Evolutionary conservation across 2,329 filamentous ascomycete genomes (phyloP), one percentile per base, ranked within the genome.

Genomic region (Penicillium sp.): DNA sequence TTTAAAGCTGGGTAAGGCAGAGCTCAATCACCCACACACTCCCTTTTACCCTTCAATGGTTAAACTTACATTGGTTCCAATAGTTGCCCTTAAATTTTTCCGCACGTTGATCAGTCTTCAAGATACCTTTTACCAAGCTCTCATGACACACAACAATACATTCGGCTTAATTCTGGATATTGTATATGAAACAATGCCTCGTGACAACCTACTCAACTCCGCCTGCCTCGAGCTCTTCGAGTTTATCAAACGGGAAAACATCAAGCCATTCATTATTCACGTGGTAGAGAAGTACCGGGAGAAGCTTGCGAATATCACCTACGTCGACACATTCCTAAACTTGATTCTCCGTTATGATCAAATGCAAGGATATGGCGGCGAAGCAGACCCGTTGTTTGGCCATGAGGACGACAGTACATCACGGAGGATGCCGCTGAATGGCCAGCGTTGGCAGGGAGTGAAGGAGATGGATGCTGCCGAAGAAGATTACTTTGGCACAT

Each of bases 141-240:
- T 96, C 66, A 84, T 98, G 65, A 89, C 88, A 26, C 87, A 92
- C 64, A 89, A 93, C 71, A 86, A 88, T 58, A 86, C 95, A 0
- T 87, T 98, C 57, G 90, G 89, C 42, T 90, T 92, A 1, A 90
- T 98, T 33, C 80, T 99, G 14, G 86, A 95, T 64, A 88, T 97
- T 37, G 84, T 98, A 33, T 84, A 89, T 54, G 86, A 90, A 63
- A 95, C 91, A 0, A 89, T 97, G 84, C 91, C 93, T 1, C 86
- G 92, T 43, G 93, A 99, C 74, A 98, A 97, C 65, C 82, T 99
- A 3, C 82, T 98, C 31, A 96, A 95, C 73, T 98, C 93, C 0
- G 93, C 93, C 9, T 96, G 91, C 66, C 82, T 98, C 10, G 95
- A 99, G 69, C 84, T 99, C 44, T 98, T 99, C 63, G 92, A 96